phyloP scores from a whole-genome alignment of 139 green algal species.

The Diplosphaera chodatii region DNA sequence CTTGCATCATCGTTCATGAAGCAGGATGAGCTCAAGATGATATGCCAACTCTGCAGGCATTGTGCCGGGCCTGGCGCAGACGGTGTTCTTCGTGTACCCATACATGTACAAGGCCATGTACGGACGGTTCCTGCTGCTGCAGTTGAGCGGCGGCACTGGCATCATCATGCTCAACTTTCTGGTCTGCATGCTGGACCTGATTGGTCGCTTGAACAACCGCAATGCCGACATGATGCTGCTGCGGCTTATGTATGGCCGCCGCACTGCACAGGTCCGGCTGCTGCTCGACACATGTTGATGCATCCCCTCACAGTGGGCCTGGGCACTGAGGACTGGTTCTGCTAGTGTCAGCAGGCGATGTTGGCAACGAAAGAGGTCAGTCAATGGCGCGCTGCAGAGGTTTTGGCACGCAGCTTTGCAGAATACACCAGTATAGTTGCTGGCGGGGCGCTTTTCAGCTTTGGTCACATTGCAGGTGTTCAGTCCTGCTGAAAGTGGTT shows the following conservation, averaged over 20 bases:
- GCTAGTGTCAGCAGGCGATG: conserved; percentile 10
- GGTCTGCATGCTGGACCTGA: conserved; percentile 1
- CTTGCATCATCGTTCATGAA: too few relatives aligned
- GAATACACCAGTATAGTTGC: conserved; percentile 31
- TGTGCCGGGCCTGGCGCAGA: conserved; percentile 19
- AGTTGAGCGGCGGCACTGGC: conserved; percentile 8
- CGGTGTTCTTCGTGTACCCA: conserved; percentile 18
- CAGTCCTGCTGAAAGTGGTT: too few relatives aligned
- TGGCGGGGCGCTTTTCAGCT: conserved; percentile 29
- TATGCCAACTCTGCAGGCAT: conserved; percentile 8
- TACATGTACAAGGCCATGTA: conserved; percentile 34
- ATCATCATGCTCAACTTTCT: conserved; percentile 2
- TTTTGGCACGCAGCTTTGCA: conserved; percentile 8
- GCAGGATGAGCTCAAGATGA: too few relatives aligned
- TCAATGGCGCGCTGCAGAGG: conserved; percentile 12
- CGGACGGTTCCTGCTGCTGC: conserved; percentile 43
- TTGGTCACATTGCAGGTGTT: conserved; percentile 26
- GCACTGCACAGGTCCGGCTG: neutral
- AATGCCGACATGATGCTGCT: conserved; percentile 21
- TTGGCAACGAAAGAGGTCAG: conserved; percentile 6
- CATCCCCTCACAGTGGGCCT: too few relatives aligned
- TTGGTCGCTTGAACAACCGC: conserved; percentile 16
- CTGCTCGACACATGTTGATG: too few relatives aligned
- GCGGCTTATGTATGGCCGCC: conserved; percentile 23
- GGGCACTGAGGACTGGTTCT: too few relatives aligned